Base-by-base conservation (phyloP, 2,329 filamentous ascomycete species). In the Fusarium vanettenii region DNA sequence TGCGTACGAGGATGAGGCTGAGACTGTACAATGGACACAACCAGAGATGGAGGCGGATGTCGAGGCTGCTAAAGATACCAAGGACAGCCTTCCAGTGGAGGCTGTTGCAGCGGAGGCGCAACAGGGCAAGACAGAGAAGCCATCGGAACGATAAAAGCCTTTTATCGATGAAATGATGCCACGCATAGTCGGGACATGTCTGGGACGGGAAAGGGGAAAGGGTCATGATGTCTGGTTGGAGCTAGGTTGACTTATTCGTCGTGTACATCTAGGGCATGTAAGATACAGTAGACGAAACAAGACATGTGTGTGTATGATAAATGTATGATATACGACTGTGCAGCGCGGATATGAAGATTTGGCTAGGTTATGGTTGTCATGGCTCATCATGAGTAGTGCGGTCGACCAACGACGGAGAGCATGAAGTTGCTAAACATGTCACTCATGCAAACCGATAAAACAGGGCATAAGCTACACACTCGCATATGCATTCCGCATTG, bases 1-100 rank as follows among this genome's bases (percentile, higher is more conserved):
- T 22, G 80, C 79, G 31, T 84, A 82, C 60, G 81, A 83, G 75
- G 82, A 82, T n/a, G 82, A 82, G n/a, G 69, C 74, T 14, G 73
- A 74, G 35, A 74, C 69, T 45, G 41, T 59, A 13, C 74, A 76
- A 33, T 80, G 80, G 81, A 65, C 73, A 39, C 77, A 78, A 62
- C 37, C 69, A 25, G 74, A 72, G 61, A 69, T 67, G 11, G 72
- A 78, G 62, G 63, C 55, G 7, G 72, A 73, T 59, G 70, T 43
- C 6, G 66, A 68, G 48, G 67, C 60, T 52, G 45, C 35, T 9
- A 66, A 77, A 35, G 71, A 73, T 20, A 62, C 60, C 25, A 73
- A 76, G 48, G 52, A 29, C 43, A 22, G 59, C 6, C 43, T 62
- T 25, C 65, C 74, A 27, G 59, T 66, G 10, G 74, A 79, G 6